phyloP scores from a whole-genome alignment of 192 early-diverging fungal genomes.

The Coemansia sp. region DNA sequence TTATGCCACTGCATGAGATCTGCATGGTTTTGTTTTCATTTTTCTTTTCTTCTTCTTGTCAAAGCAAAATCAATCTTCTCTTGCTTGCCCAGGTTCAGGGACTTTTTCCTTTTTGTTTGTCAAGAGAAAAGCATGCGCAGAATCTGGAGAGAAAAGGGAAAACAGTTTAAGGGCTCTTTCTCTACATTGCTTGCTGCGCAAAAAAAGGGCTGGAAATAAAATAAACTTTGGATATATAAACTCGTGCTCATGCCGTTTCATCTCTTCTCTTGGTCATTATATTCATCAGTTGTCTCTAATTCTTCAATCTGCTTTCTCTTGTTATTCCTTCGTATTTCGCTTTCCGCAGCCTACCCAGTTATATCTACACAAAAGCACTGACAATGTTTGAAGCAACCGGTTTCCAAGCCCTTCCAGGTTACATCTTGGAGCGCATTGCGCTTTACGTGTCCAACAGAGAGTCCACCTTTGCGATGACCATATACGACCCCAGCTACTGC shows the following conservation, averaged over 20 bases:
- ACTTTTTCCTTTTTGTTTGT: too few relatives aligned
- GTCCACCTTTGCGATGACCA: not conserved
- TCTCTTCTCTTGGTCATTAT: not conserved
- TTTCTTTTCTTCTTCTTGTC: too few relatives aligned
- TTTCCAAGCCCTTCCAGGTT: constrained; percentile 5
- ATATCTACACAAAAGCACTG: not conserved
- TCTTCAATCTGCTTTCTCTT: not conserved
- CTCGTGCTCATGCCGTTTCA: not conserved
- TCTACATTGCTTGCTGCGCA: too few relatives aligned
- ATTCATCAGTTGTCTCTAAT: not conserved
- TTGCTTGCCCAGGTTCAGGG: too few relatives aligned
- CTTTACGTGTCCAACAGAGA: not conserved
- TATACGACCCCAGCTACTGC: not conserved
- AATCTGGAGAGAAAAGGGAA: too few relatives aligned
- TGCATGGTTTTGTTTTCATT: too few relatives aligned
- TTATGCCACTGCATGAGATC: too few relatives aligned
- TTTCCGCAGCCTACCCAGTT: not conserved
- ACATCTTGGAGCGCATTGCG: constrained; percentile 4
- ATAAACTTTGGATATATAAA: too few relatives aligned
- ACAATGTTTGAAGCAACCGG: constrained; percentile 2
- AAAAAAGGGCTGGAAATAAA: too few relatives aligned
- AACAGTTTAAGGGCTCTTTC: too few relatives aligned
- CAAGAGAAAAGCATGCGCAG: too few relatives aligned
- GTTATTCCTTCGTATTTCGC: not conserved
- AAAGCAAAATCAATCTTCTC: too few relatives aligned